phyloP scores from a whole-genome alignment of 2,329 filamentous ascomycete species.

The Orbilia blumenaviensis region DNA sequence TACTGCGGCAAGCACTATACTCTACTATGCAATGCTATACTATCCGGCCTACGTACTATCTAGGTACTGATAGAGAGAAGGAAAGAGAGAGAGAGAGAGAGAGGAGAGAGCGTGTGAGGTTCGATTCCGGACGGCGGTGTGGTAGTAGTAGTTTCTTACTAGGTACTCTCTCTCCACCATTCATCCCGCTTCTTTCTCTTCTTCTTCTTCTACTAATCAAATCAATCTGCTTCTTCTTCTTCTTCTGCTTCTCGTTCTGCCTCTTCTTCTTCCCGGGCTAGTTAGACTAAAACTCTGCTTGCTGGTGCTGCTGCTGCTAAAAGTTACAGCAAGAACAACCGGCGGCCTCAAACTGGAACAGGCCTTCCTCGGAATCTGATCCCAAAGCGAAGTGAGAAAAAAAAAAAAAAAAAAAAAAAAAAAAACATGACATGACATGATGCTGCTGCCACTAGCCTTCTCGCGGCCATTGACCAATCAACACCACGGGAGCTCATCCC shows the following conservation, averaged over 20 bases:
- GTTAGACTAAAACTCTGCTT: conserved; percentile 7
- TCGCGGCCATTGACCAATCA: conserved; percentile 48
- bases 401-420: conserved; percentile 2
- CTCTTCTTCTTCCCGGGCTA: not conserved
- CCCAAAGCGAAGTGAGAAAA: too few species aligned
- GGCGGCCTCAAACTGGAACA: not conserved
- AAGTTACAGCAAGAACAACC: conserved; percentile 44
- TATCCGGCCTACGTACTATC: too few species aligned
- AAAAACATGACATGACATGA: conserved; percentile 51
- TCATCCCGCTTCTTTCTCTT: not conserved
- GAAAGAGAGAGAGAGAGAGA: not conserved
- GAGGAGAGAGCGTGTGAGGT: too few species aligned
- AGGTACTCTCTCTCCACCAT: too few species aligned
- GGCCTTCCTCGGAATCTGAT: conserved; percentile 19
- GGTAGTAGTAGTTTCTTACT: conserved; percentile 19
- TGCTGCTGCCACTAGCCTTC: conserved; percentile 38
- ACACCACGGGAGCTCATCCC: conserved; percentile 3
- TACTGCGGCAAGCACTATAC: too few species aligned
- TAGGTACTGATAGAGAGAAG: not conserved
- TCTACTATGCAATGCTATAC: too few species aligned
- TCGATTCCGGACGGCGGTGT: conserved; percentile 7
- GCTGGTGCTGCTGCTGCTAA: too few species aligned
- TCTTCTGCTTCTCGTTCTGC: conserved; percentile 18
- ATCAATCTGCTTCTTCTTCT: conserved; percentile 8
- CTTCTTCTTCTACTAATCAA: not conserved